Percentiles rank a stretch among this genome's conserved stretches.
These are phyloP conservation scores for Rhododendron kiyosumense DNA, from an alignment of 148 eudicot genomes.

Conservation along the genomic window DNA sequence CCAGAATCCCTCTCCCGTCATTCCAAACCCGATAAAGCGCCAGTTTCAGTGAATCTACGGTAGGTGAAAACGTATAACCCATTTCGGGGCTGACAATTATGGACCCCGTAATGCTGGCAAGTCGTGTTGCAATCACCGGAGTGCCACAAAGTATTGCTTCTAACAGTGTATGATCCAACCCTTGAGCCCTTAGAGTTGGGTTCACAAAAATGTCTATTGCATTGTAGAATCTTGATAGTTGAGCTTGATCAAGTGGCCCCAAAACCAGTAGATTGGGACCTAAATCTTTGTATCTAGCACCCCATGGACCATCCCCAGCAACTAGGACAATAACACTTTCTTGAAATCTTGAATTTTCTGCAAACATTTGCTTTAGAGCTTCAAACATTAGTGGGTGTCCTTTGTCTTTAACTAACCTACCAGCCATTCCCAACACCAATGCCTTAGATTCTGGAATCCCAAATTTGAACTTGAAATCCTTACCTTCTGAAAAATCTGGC, in stretches of 20 bases:
- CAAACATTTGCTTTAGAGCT: constrained; percentile 39
- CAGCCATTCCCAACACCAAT: constrained; percentile 42
- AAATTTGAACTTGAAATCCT: constrained; percentile 25
- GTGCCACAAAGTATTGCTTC: constrained; percentile 45
- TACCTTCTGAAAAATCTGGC: constrained; percentile 26
- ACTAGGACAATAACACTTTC: constrained; percentile 31
- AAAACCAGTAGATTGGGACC: constrained; percentile 36
- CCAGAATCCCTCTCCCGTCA: constrained; percentile 34
- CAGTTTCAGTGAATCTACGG: constrained; percentile 27
- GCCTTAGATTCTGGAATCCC: constrained; percentile 25
- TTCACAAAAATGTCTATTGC: constrained; percentile 45
- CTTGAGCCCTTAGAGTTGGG: constrained; percentile 56
- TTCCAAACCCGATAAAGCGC: constrained; percentile 33
- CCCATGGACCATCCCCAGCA: constrained; percentile 59
- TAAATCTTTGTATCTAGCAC: constrained; percentile 35
- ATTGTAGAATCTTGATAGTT: constrained; percentile 36
- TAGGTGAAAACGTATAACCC: constrained; percentile 50
- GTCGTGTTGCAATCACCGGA: constrained; percentile 42
- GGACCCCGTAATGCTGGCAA: constrained; percentile 48
- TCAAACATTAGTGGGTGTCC: constrained; percentile 51
- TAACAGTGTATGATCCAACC: constrained; percentile 42
- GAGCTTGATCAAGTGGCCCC: constrained; percentile 39
- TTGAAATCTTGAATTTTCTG: constrained; percentile 23
- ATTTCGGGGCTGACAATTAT: constrained; percentile 26
- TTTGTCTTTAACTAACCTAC: constrained; percentile 51